A percentile compares a stretch with the other conserved stretches of the same genome.
Conservation (phyloP, 352 stramenopile genomes). For the Plasmopara muralis region DNA sequence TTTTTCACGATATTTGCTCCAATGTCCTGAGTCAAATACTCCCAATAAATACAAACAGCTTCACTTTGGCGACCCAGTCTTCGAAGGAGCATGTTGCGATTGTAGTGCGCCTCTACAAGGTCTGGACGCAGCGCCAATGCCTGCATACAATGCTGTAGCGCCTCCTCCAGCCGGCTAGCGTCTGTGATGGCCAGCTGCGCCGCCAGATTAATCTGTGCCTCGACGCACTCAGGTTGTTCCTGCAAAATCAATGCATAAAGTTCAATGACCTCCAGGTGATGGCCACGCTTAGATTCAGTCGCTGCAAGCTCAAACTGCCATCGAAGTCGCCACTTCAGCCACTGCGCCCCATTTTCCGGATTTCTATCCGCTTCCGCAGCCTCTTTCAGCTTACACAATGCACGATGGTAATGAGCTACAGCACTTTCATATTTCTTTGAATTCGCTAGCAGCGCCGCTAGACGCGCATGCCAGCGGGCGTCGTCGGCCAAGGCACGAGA, state of each 20-base stretch:
- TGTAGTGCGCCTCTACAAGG: constrained; percentile 45
- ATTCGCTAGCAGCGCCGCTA: constrained; percentile 27
- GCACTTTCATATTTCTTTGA: constrained; percentile 18
- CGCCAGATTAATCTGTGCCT: constrained; percentile 51
- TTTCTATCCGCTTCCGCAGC: background rate
- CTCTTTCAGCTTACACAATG: constrained; percentile 17
- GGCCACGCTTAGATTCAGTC: constrained; percentile 10
- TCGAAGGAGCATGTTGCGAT: constrained; percentile 55
- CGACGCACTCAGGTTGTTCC: constrained; percentile 20
- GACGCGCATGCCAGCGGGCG: constrained; percentile 24
- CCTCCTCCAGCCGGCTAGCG: constrained; percentile 20
- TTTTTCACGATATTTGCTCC: constrained; percentile 8
- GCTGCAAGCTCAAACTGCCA: constrained; percentile 21
- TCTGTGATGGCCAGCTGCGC: constrained; percentile 36
- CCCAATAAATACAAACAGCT: constrained; percentile 41
- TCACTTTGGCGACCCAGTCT: constrained; percentile 39
- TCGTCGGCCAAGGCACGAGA: constrained; percentile 1
- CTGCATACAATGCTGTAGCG: constrained; percentile 28
- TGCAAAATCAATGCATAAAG: constrained; percentile 30
- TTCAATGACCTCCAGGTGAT: constrained; percentile 21
- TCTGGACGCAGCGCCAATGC: constrained; percentile 27
- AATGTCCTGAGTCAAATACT: constrained; percentile 84
- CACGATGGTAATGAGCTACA: constrained; percentile 24
- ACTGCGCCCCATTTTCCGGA: constrained; percentile 5
- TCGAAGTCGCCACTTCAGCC: constrained; percentile 9